Base-by-base conservation (phyloP, 345 rosid genomes). In the Physaria fendleri region DNA sequence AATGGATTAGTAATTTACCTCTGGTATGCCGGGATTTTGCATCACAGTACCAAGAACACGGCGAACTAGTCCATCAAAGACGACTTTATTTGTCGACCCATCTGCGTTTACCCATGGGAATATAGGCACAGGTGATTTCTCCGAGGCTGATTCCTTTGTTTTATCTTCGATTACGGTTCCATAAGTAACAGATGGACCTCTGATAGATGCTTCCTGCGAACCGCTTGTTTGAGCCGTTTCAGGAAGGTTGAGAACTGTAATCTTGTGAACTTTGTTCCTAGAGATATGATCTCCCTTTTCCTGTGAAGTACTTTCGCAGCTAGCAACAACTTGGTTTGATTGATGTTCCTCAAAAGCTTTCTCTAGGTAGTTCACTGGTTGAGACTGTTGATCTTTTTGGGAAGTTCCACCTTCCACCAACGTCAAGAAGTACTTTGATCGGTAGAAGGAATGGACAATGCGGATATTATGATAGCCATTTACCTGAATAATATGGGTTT, bases 91-190 rank as follows among this genome's bases (percentile, higher is more conserved):
- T 67, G 79, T 62, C 27, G 86, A 81, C 52, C 94, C 95, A 77
- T 93, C 89, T 57, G 89, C 97, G 71, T 89, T 89, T 54, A 89
- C 69, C 99, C 99, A 93, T 46, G 97, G 99, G 46, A 70, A 72
- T 74, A 93, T 81, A 27, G 92, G 95, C 52, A 77, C 51, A 50
- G 74, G 66, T 61, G 64, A 48, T 54, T 69, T 78, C 53, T 73
- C 52, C 14, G 76, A 69, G 53, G 58, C 28, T 15, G 52, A 62
- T 38, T 55, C 37, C 52, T 65, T 53, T 35, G 52, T 29, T 61
- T 56, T 64, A 40, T 23, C 48, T 20, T 48, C 58, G 0, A 14
- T 53, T 25, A 25, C 5, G 44, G 0, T 63, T 34, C 64, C 67
- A 21, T 46, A 63, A 55, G 61, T 59, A 28, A 13, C 29, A 10